A percentile compares a stretch with the other conserved stretches of the same genome.
phyloP scores from a whole-genome alignment of 2,329 filamentous ascomycete genomes.

The Xylariaceae sp. region DNA sequence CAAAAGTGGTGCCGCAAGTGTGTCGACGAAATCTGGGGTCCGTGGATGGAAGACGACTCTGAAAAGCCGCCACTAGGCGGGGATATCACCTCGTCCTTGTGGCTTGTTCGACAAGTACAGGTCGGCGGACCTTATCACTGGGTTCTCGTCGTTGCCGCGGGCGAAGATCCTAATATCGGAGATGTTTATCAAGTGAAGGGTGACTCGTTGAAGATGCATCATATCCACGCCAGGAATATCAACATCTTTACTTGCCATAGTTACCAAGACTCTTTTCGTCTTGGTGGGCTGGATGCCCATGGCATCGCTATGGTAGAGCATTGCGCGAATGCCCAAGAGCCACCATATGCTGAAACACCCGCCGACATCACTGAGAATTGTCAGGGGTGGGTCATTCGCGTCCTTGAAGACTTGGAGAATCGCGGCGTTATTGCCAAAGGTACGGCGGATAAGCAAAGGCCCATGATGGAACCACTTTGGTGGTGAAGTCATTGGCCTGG shows the following conservation, averaged over 20 bases:
- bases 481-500: no score
- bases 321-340: neutral
- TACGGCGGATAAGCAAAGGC: no score
- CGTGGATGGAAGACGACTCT: neutral
- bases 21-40: neutral
- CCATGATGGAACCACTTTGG: no score
- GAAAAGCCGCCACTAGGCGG: no score
- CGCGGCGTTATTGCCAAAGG: neutral
- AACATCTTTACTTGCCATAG: neutral
- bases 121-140: neutral
- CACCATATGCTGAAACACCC: no score
- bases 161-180: neutral
- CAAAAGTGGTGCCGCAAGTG: neutral
- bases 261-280: neutral
- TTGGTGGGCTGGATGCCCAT: neutral
- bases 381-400: neutral
- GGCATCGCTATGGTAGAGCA: neutral
- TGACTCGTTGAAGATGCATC: neutral
- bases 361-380: neutral
- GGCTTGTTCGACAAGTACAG: neutral
- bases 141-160: neutral
- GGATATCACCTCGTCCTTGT: neutral
- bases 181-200: neutral
- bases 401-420: neutral
- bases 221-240: neutral